phyloP scores from a whole-genome alignment of 1,284 basidiomycete genomes.

The Ceratobasidium sp. region DNA sequence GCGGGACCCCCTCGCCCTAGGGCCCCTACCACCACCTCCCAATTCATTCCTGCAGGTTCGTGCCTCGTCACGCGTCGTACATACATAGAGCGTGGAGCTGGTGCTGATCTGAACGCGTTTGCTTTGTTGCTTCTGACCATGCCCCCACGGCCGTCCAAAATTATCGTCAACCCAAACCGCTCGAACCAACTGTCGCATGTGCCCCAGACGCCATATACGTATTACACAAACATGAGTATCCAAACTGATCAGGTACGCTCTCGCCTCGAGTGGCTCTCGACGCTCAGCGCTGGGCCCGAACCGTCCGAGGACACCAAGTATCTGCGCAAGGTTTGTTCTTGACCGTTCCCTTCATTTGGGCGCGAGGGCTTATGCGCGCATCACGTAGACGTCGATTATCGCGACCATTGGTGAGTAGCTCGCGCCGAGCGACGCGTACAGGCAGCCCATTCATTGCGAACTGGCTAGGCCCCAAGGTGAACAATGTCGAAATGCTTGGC shows the following conservation, averaged over 20 bases:
- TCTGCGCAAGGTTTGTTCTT: constrained; percentile 80
- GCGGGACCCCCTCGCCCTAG: constrained; percentile 8
- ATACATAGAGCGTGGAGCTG: neutral
- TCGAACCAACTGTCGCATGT: constrained; percentile 12
- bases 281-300: constrained; percentile 77
- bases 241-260: constrained; percentile 57
- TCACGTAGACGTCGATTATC: constrained; percentile 87
- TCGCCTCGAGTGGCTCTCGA: constrained; percentile 91
- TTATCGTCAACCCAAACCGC: constrained; percentile 5
- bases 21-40: neutral
- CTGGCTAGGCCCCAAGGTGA: constrained; percentile 84
- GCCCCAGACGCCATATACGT: neutral
- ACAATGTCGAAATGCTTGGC: constrained; percentile 84
- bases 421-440: constrained; percentile 46
- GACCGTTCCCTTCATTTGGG: neutral
- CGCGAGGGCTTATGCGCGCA: constrained; percentile 32
- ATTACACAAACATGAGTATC: constrained; percentile 22
- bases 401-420: constrained; percentile 84
- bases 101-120: neutral
- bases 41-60: constrained; percentile 4
- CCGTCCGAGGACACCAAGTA: constrained; percentile 83
- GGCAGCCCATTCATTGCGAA: neutral
- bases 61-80: neutral
- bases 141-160: neutral
- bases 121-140: neutral